phyloP scores from a whole-genome alignment of 2,329 filamentous ascomycete genomes.

The Karstenula rhodostoma region DNA sequence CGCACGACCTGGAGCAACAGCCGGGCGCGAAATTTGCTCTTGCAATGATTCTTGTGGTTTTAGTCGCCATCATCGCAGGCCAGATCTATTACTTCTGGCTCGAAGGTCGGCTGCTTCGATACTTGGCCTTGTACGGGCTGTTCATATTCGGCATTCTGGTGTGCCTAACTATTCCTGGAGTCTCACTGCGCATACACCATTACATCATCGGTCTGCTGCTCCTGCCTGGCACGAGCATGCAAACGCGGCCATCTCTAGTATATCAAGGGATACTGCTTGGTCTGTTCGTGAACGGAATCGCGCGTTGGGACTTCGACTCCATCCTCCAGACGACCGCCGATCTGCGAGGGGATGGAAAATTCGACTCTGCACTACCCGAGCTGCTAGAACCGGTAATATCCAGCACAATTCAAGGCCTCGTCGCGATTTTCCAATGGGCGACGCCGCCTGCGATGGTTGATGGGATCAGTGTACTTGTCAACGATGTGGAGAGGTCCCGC shows the following conservation, averaged over 20 bases:
- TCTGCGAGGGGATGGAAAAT: conserved; percentile 64
- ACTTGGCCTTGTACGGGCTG: conserved; percentile 78
- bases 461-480: conserved; percentile 80
- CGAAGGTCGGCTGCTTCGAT: conserved; percentile 79
- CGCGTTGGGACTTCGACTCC: conserved; percentile 54
- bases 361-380: conserved; percentile 67
- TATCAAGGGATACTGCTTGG: conserved; percentile 48
- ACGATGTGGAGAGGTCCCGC: conserved; percentile 76
- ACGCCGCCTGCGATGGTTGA: conserved; percentile 63
- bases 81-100: conserved; percentile 89
- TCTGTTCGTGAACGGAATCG: conserved; percentile 47
- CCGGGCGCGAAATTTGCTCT: conserved; percentile 87
- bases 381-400: conserved; percentile 35
- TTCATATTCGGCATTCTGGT: conserved; percentile 72
- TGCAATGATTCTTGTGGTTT: conserved; percentile 74
- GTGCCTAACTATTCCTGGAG: conserved; percentile 73
- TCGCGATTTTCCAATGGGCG: conserved; percentile 65
- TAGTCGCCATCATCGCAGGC: conserved; percentile 71
- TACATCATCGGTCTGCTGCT: conserved; percentile 47
- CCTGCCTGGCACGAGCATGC: conserved; percentile 45
- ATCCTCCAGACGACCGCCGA: conserved; percentile 81
- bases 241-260: conserved; percentile 45
- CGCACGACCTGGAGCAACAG: conserved; percentile 85
- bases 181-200: conserved; percentile 89
- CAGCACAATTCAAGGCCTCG: conserved; percentile 55